Percentiles rank a stretch among this genome's conserved stretches.
Conservation (phyloP, 192 early-diverging fungal genomes). For the Coemansia sp. region DNA sequence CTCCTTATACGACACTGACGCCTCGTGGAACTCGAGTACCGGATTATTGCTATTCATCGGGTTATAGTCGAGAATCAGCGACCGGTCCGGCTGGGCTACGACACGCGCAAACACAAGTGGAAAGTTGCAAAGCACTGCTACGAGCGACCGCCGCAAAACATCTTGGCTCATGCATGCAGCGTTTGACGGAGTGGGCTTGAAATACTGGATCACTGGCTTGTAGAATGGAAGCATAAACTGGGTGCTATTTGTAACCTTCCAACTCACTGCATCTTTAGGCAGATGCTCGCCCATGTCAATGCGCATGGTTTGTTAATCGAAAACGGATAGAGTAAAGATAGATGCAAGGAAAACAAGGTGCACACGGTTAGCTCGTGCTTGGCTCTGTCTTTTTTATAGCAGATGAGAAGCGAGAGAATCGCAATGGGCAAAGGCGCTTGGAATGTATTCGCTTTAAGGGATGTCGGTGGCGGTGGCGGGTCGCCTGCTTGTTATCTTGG, state of each 20-base stretch:
- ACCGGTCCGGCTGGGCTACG: constrained; percentile 3
- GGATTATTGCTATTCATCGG: constrained; percentile 16
- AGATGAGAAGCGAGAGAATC: no score
- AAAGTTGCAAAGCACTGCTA: constrained; percentile 14
- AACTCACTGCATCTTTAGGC: background rate
- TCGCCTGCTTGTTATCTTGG: no score
- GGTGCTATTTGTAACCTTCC: constrained; percentile 18
- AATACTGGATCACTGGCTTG: constrained; percentile 35
- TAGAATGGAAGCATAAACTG: constrained; percentile 41
- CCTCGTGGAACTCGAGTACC: constrained; percentile 16
- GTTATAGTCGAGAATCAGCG: constrained; percentile 16
- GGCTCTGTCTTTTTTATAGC: no score
- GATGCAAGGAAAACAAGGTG: no score
- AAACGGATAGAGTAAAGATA: no score
- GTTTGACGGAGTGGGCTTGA: constrained; percentile 2
- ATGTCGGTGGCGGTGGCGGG: no score
- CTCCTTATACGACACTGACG: constrained; percentile 3
- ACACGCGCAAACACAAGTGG: constrained; percentile 18
- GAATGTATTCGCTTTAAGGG: no score
- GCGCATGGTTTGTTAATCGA: background rate
- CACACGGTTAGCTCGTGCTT: no score
- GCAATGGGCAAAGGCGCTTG: no score
- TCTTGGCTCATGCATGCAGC: constrained; percentile 6
- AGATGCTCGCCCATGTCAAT: background rate
- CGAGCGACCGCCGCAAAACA: constrained; percentile 1